A percentile compares a stretch with the other conserved stretches of the same genome.
Conservation (phyloP, 2,329 filamentous ascomycete species). For the Amesomyces nigricolor region DNA sequence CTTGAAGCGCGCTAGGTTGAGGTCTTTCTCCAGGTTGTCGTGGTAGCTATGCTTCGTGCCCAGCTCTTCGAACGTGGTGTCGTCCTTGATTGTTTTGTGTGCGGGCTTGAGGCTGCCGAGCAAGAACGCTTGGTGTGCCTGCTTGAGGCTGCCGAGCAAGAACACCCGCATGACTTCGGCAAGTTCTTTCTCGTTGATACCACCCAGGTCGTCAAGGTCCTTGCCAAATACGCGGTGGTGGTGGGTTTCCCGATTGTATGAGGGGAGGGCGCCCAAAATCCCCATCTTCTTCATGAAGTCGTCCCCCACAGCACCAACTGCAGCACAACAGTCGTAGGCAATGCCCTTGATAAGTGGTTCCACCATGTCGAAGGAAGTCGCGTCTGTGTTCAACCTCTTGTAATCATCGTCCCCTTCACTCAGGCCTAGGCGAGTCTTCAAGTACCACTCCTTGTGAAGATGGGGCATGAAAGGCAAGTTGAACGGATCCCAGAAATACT, state of each 20-base stretch:
- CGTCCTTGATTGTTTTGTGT: too few relatives aligned
- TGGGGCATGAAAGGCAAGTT: constrained; percentile 12
- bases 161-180: background rate
- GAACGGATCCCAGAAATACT: constrained; percentile 20
- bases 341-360: constrained; percentile 10
- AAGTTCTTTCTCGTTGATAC: background rate
- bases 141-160: constrained; percentile 5
- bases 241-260: constrained; percentile 6
- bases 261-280: constrained; percentile 2
- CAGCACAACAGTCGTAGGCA: constrained; percentile 20
- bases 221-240: constrained; percentile 5
- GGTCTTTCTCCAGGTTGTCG: too few relatives aligned
- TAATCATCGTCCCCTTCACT: background rate
- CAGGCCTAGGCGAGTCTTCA: constrained; percentile 13
- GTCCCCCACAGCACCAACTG: constrained; percentile 19
- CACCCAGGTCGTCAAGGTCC: background rate
- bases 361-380: background rate
- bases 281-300: constrained; percentile 17
- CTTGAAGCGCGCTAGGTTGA: background rate
- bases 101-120: too few relatives aligned
- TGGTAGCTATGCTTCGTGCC: too few relatives aligned
- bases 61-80: too few relatives aligned
- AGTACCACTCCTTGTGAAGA: constrained; percentile 14
- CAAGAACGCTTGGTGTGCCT: background rate
- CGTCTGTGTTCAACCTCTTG: background rate